Base-by-base conservation (phyloP, 306 rosid genomes). In the Echinosophora koreensis region DNA sequence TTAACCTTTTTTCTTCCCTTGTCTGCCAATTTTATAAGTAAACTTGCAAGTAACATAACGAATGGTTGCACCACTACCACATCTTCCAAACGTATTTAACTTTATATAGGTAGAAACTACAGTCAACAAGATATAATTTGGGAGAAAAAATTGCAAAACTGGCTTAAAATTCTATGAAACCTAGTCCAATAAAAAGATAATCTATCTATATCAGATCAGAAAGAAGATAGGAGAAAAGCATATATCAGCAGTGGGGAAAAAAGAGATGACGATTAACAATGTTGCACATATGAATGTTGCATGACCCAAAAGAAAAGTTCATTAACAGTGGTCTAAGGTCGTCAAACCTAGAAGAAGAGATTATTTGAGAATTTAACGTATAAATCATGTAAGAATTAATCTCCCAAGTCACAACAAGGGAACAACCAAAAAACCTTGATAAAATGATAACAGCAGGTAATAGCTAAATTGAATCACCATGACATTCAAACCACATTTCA, bases 41-140 rank as follows among this genome's bases (percentile, higher is more conserved):
- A 61, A 68, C 35, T 54, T 52, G 71, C 61, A 74, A 79, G 84
- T 56, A 79, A 68, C 57, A 73, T 18, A 60, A 52, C 59, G 13
- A 57, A 58, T 27, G 54, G 14, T 50, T 35, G 12, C 15, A 41
- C 14, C 70, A 22, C 27, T 8, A 52, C 0, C 58, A 55, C 62
- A 77, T 22, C 52, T 51, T 47, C 6, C 30, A 76, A 72, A 52
- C 3, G 73, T 11, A 38, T 10, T 41, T 39, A 66, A 57, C 70
- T 35, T 35, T 30, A 30, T 30, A 30, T 30, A 30, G 32, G 32
- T 30, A 2, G 18, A 74, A n/a, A 30, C 50, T n/a, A 58, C 35
- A 68, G 15, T 15, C n/a, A 65, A 65, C 18, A 71, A 34, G n/a
- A 62, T 35, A 69, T 6, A 12, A 59, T 2, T 30, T 30, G 32